Base-by-base conservation (phyloP, 768 basidiomycete species). In the Dendrothele bispora region DNA sequence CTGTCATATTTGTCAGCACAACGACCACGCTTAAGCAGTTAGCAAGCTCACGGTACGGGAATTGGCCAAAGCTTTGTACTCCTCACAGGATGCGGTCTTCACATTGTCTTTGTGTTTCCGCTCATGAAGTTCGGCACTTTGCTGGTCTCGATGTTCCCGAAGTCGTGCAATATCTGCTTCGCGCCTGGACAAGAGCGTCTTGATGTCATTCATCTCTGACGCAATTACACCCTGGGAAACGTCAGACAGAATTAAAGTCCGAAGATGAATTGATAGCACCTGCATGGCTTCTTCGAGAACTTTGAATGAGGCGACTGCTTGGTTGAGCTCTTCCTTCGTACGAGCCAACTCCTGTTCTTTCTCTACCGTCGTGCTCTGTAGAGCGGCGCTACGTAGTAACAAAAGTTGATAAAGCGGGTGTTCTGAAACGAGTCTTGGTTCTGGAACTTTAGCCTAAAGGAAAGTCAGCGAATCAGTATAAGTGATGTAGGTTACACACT, bases 91-190 rank as follows among this genome's bases (percentile, higher is more conserved):
- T 7, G 78, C 69, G 26, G 76, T 55, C 61, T 83, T 88, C 40
- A 79, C 68, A 39, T 60, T 57, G 26, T 90, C 88, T 55, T 78
- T 81, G 21, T 79, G 77, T 60, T 79, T 83, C 47, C 84, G 78
- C 58, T 94, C 91, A 27, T 72, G 62, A 24, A 88, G 55, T 54
- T 91, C 90, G 3, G 82, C 79, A 7, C 63, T 59, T 37, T 72
- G 72, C 52, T 86, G 83, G 53, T 91, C 88, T 6, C 89, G 80
- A 52, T 82, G 75, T 43, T 86, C 85, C 18, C 89, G 81, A 17
- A 91, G 71, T 26, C 89, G 80, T 17, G 73, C 63, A 55, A 79
- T 80, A 44, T 91, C 88, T 3, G 70, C 66, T 53, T 89, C 85
- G 28, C 84, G 80, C 58, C 85, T 87, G 7, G 70, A 68, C 29